These are phyloP conservation scores for Melanomma pulvis-pyrius DNA, from an alignment of 495 filamentous ascomycete genomes.

Conservation along the genomic window DNA sequence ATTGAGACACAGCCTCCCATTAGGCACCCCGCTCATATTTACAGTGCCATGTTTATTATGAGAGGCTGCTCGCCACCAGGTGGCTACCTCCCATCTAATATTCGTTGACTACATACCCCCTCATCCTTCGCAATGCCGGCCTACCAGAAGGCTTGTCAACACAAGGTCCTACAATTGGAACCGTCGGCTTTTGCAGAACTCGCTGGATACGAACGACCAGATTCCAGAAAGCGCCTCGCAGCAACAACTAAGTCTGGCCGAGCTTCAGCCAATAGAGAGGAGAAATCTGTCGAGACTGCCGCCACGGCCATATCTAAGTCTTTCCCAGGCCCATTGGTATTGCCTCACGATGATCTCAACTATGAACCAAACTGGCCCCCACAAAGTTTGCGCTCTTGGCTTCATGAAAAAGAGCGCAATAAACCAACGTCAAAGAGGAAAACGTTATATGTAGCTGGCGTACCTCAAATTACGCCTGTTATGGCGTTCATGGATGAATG, in stretches of 20 bases:
- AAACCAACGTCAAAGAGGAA: conserved; percentile 51
- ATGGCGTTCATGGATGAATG: conserved; percentile 25
- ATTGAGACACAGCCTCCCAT: neutral
- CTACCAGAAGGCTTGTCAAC: neutral
- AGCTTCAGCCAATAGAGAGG: neutral
- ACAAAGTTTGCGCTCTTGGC: conserved; percentile 62
- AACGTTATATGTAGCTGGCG: conserved; percentile 58
- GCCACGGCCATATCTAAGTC: neutral
- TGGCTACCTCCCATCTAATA: neutral
- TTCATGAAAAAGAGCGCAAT: conserved; percentile 53
- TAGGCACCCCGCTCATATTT: neutral
- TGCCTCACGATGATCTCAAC: conserved; percentile 63
- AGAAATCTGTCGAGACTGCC: neutral
- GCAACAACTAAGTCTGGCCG: conserved; percentile 7
- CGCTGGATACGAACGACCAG: conserved; percentile 12
- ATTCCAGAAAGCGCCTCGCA: neutral
- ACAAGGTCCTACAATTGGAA: conserved; percentile 13
- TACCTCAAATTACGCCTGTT: conserved; percentile 46
- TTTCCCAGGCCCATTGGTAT: conserved; percentile 64
- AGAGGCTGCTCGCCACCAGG: neutral
- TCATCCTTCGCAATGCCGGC: neutral
- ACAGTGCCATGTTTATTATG: neutral
- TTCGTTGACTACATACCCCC: neutral
- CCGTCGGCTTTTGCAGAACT: conserved; percentile 13
- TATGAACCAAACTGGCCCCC: conserved; percentile 57